A percentile compares a stretch with the other conserved stretches of the same genome.
Evolutionary conservation across 495 filamentous ascomycete genomes (phyloP).

Genomic region (Entonaema liquescens): DNA sequence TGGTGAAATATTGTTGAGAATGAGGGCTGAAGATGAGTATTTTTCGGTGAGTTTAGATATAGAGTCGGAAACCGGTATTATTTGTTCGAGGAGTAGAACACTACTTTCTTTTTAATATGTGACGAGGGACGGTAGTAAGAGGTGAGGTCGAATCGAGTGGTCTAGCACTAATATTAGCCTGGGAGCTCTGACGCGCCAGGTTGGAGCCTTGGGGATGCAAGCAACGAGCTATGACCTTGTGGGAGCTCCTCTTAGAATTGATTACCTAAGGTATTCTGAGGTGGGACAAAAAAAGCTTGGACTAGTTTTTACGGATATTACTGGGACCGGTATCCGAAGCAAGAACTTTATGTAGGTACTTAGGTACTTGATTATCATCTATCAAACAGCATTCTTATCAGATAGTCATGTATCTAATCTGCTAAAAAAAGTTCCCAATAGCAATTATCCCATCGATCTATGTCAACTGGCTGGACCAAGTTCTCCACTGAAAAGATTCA

Average conservation of each 20-base stretch:
- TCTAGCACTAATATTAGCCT: slow-evolving; percentile 35
- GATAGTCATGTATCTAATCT: too few relatives aligned
- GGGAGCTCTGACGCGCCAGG: slow-evolving; percentile 42
- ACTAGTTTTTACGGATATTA: slow-evolving; percentile 24
- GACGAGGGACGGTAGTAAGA: slow-evolving; percentile 1
- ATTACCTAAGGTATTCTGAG: not conserved
- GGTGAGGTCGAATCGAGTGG: slow-evolving; percentile 29
- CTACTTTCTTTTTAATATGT: slow-evolving; percentile 3
- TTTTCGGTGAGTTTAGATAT: slow-evolving; percentile 6
- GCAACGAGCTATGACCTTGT: slow-evolving; percentile 15
- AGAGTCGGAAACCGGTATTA: not conserved
- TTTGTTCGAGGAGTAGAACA: slow-evolving; percentile 8
- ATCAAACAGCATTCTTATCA: not conserved
- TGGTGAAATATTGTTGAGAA: slow-evolving; percentile 46
- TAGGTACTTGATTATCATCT: not conserved
- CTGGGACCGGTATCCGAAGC: slow-evolving; percentile 11
- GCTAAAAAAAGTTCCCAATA: slow-evolving; percentile 5
- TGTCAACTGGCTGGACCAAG: not conserved
- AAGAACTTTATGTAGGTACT: not conserved
- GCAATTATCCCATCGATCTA: slow-evolving; percentile 2
- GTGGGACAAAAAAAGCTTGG: not conserved
- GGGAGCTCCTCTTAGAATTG: not conserved
- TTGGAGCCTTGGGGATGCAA: slow-evolving; percentile 31
- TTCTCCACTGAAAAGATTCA: slow-evolving; percentile 38
- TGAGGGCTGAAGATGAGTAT: slow-evolving; percentile 3